These are phyloP conservation scores for Mortierella sp. DNA, from an alignment of 371 early-diverging fungal genomes.

Conservation along the genomic window DNA sequence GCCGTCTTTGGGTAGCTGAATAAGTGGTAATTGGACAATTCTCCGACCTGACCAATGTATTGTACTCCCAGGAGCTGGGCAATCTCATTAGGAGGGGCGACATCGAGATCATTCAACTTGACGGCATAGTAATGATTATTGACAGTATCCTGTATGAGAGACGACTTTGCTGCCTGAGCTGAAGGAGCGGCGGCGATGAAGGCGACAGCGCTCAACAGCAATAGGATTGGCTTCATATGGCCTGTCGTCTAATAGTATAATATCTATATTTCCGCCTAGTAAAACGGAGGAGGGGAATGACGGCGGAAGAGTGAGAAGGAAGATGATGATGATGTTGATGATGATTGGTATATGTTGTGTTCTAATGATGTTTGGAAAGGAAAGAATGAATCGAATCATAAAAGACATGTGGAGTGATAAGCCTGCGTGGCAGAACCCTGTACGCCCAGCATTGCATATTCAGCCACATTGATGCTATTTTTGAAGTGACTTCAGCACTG, in stretches of 20 bases:
- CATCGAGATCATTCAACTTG: constrained; percentile 56
- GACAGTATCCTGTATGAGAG: constrained; percentile 41
- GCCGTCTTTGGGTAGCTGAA: constrained; percentile 59
- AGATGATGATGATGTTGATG: not conserved
- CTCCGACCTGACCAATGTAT: constrained; percentile 77
- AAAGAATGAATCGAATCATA: not conserved
- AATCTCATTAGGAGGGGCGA: constrained; percentile 56
- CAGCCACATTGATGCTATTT: too few species aligned
- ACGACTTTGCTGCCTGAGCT: constrained; percentile 17
- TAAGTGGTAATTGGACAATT: constrained; percentile 73
- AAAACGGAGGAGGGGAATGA: not conserved
- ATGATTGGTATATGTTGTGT: too few species aligned
- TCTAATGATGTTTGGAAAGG: not conserved
- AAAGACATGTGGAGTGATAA: not conserved
- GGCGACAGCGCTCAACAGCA: constrained; percentile 39
- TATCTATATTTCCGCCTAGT: not conserved
- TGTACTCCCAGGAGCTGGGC: constrained; percentile 62
- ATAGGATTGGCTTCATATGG: constrained; percentile 38
- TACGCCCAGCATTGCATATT: not conserved
- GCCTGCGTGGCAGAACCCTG: constrained; percentile 7
- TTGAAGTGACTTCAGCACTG: not conserved
- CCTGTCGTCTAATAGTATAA: not conserved
- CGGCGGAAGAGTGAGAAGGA: not conserved
- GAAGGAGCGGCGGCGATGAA: constrained; percentile 17
- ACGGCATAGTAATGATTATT: constrained; percentile 66